Evolutionary conservation across 768 basidiomycete genomes (phyloP).

Genomic region (Rhodotorula taiwanensis): DNA sequence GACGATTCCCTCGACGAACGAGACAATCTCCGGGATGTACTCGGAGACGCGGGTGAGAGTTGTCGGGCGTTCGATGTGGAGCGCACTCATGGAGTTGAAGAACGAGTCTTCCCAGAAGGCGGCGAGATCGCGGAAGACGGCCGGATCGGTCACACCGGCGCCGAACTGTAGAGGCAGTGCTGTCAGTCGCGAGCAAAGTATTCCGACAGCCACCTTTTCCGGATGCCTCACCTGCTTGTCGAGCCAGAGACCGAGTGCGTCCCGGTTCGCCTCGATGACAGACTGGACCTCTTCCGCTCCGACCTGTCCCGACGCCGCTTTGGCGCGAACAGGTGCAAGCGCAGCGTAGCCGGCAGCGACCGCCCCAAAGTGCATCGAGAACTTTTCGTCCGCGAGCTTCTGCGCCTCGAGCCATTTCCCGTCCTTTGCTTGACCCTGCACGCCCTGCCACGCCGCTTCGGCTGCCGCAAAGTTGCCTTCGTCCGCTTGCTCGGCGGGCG

Average conservation of each 20-base stretch:
- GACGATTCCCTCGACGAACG: constrained; percentile 77
- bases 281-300: constrained; percentile 38
- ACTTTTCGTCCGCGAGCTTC: constrained; percentile 78
- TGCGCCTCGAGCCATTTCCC: constrained; percentile 63
- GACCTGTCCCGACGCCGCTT: constrained; percentile 42
- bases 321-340: not conserved
- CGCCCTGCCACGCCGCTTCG: constrained; percentile 52
- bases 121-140: constrained; percentile 71
- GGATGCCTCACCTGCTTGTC: constrained; percentile 60
- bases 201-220: too few species aligned
- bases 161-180: constrained; percentile 54
- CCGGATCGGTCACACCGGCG: constrained; percentile 73
- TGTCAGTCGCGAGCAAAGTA: constrained; percentile 4
- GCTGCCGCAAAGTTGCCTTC: constrained; percentile 1
- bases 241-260: constrained; percentile 64
- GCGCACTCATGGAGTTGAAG: constrained; percentile 84
- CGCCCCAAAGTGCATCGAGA: constrained; percentile 74
- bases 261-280: constrained; percentile 67
- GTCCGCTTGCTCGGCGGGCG: constrained; percentile 25
- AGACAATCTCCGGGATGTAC: constrained; percentile 89
- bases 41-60: constrained; percentile 91
- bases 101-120: constrained; percentile 83
- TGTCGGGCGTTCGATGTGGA: constrained; percentile 79
- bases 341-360: constrained; percentile 51
- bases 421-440: constrained; percentile 52